Percentiles rank a stretch among this genome's conserved stretches.
These are phyloP conservation scores for Prunus yedoensis DNA, from an alignment of 331 rosid genomes.

Conservation along the genomic window DNA sequence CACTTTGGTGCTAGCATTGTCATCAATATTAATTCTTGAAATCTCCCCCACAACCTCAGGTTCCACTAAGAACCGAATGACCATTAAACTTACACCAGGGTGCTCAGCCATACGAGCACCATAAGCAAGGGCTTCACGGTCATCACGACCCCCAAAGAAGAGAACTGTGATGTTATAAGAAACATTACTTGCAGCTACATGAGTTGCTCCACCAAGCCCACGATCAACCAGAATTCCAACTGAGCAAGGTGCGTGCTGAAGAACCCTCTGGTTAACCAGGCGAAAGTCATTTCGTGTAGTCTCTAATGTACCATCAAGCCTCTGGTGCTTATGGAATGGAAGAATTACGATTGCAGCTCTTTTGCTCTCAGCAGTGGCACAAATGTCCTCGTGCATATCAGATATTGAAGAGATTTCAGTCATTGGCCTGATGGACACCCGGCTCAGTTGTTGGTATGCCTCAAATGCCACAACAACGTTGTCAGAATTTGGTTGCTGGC, in stretches of 20 bases:
- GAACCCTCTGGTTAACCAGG: slow-evolving; percentile 58
- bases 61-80: slow-evolving; percentile 47
- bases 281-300: slow-evolving; percentile 52
- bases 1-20: slow-evolving; percentile 17
- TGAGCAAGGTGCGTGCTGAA: slow-evolving; percentile 73
- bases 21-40: slow-evolving; percentile 32
- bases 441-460: slow-evolving; percentile 69
- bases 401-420: slow-evolving; percentile 67
- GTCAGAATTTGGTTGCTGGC: slow-evolving; percentile 35
- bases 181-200: slow-evolving; percentile 65
- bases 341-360: slow-evolving; percentile 64
- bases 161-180: slow-evolving; percentile 53
- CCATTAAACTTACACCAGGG: slow-evolving; percentile 68
- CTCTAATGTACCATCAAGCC: slow-evolving; percentile 60
- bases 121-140: slow-evolving; percentile 73
- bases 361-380: slow-evolving; percentile 70
- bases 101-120: slow-evolving; percentile 81
- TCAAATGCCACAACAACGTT: slow-evolving; percentile 64
- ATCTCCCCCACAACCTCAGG: slow-evolving; percentile 38
- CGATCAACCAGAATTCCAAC: slow-evolving; percentile 84
- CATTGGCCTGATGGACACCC: slow-evolving; percentile 70
- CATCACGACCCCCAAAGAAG: slow-evolving; percentile 85
- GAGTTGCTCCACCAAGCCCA: slow-evolving; percentile 77
- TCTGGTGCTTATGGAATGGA: slow-evolving; percentile 83
- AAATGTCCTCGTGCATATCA: slow-evolving; percentile 74